Evolutionary conservation across 140 eudicot genomes (phyloP).

Genomic region (Bidens hawaiensis): DNA sequence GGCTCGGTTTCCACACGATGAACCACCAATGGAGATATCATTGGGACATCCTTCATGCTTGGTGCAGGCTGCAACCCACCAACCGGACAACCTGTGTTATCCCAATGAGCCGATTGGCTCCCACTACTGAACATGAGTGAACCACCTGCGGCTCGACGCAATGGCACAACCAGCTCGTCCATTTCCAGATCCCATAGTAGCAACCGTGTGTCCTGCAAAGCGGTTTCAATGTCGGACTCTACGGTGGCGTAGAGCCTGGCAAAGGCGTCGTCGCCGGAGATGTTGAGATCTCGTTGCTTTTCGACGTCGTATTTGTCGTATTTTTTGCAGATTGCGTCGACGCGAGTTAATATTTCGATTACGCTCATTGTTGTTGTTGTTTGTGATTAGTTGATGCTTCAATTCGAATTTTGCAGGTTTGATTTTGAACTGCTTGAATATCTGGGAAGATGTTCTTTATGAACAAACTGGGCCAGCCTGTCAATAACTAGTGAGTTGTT

Average conservation of each 20-base stretch:
- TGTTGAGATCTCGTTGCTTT: slow-evolving; percentile 51
- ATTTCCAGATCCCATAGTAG: slow-evolving; percentile 89
- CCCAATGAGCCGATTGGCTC: slow-evolving; percentile 94
- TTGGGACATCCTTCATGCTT: slow-evolving; percentile 85
- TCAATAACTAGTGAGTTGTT: not conserved
- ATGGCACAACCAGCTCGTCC: slow-evolving; percentile 93
- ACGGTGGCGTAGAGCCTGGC: slow-evolving; percentile 52
- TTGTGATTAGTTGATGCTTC: slow-evolving; percentile 13
- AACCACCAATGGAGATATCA: slow-evolving; percentile 81
- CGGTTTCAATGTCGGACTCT: slow-evolving; percentile 56
- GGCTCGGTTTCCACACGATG: slow-evolving; percentile 93
- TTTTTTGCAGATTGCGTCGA: slow-evolving; percentile 65
- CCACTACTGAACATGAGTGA: slow-evolving; percentile 85
- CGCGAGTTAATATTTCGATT: slow-evolving; percentile 60
- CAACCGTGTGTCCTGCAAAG: slow-evolving; percentile 78
- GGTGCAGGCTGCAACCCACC: slow-evolving; percentile 89
- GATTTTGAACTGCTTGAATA: slow-evolving; percentile 19
- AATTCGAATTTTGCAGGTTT: not conserved
- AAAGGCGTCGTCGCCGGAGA: slow-evolving; percentile 60
- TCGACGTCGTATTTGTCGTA: slow-evolving; percentile 71
- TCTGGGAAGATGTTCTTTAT: not conserved
- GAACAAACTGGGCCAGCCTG: slow-evolving; percentile 33
- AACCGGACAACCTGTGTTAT: slow-evolving; percentile 39
- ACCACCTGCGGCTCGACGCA: slow-evolving; percentile 92
- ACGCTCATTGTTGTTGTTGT: slow-evolving; percentile 54